phyloP scores from a whole-genome alignment of 441 rosid genomes.

The Cnidoscolus chayamansa region DNA sequence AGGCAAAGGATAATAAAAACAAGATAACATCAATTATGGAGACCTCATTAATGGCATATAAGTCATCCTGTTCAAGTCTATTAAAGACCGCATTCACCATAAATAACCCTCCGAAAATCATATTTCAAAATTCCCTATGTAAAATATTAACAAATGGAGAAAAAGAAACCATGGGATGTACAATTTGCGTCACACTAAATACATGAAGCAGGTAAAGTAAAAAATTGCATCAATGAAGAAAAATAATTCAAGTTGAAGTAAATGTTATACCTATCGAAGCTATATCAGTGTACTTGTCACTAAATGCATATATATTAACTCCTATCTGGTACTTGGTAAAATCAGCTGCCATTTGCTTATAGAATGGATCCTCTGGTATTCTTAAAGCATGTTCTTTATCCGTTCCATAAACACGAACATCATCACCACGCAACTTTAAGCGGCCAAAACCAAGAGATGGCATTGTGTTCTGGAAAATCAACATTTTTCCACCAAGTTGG shows the following conservation, averaged over 20 bases:
- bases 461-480: conserved; percentile 84
- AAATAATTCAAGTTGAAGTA: background rate
- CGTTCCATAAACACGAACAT: conserved; percentile 91
- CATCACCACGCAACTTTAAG: conserved; percentile 95
- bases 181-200: background rate
- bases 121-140: background rate
- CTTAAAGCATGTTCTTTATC: conserved; percentile 86
- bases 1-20: background rate
- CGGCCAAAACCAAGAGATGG: conserved; percentile 98
- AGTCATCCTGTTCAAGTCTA: background rate
- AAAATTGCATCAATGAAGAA: background rate
- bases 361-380: conserved; percentile 87
- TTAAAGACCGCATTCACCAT: conserved; percentile 3
- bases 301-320: conserved; percentile 82
- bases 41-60: background rate
- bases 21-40: background rate
- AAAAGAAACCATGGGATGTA: background rate
- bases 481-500: conserved; percentile 92
- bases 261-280: conserved; percentile 79
- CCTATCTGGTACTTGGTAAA: conserved; percentile 94
- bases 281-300: conserved; percentile 90
- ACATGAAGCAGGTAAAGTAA: background rate
- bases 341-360: conserved; percentile 99
- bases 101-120: background rate
- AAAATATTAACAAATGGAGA: background rate